phyloP scores from a whole-genome alignment of 2,329 filamentous ascomycete species.

The Penicillium italicum region DNA sequence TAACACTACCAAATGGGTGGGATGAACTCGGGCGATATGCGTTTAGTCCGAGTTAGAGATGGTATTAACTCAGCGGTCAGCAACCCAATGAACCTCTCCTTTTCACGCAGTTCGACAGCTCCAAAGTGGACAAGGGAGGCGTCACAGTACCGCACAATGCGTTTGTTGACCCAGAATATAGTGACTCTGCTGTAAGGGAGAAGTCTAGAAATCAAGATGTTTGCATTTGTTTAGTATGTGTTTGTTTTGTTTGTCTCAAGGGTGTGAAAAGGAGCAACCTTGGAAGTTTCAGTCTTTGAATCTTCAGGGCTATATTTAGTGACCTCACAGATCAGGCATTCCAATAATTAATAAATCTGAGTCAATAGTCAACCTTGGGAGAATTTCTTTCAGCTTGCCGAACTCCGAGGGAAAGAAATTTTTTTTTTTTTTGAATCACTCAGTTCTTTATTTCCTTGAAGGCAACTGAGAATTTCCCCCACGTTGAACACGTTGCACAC shows the following conservation, averaged over 20 bases:
- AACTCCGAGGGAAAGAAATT: no score
- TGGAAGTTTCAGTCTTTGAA: background rate
- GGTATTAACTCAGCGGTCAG: constrained; percentile 19
- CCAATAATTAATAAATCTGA: background rate
- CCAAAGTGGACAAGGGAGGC: constrained; percentile 7
- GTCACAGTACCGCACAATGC: constrained; percentile 48
- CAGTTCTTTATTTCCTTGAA: background rate
- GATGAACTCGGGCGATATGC: constrained; percentile 17
- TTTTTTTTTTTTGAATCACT: background rate
- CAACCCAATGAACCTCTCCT: constrained; percentile 19
- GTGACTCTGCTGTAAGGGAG: constrained; percentile 43
- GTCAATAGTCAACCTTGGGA: background rate
- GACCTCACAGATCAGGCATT: background rate
- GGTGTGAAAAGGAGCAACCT: background rate
- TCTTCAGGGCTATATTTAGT: background rate
- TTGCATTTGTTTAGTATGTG: constrained; percentile 16
- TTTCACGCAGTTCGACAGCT: constrained; percentile 23
- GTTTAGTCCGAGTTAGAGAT: constrained; percentile 13
- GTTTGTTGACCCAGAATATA: constrained; percentile 46
- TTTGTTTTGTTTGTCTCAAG: background rate
- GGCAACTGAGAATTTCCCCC: background rate
- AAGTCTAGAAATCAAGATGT: constrained; percentile 54
- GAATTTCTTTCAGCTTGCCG: background rate
- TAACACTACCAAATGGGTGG: constrained; percentile 13
- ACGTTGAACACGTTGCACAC: constrained; percentile 6